These are phyloP conservation scores for Anthracocystis setariae DNA, from an alignment of 1,284 basidiomycete species.

Conservation along the genomic window DNA sequence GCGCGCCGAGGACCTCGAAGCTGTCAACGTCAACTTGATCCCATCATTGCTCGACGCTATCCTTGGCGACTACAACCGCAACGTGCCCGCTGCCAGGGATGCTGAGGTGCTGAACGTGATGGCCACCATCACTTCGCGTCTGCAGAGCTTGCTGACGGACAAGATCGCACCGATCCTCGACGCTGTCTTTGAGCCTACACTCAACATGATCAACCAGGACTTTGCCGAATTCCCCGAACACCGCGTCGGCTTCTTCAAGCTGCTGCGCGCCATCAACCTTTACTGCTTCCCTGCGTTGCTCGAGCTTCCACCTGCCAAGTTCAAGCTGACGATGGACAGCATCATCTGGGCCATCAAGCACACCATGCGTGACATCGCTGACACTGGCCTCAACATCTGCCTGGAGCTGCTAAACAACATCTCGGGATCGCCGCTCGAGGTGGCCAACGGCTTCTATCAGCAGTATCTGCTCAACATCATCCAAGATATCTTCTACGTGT, in stretches of 20 bases:
- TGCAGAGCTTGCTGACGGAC: constrained; percentile 75
- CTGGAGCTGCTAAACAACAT: constrained; percentile 97
- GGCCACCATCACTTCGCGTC: constrained; percentile 83
- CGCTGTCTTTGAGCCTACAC: constrained; percentile 95
- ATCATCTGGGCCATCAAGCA: constrained; percentile 99
- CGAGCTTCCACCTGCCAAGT: constrained; percentile 86
- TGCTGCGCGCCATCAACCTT: constrained; percentile 90
- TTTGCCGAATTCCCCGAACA: constrained; percentile 98
- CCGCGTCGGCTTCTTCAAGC: constrained; percentile 95
- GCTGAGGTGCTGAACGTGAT: constrained; percentile 98
- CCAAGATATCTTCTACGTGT: constrained; percentile 96
- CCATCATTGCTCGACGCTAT: constrained; percentile 96
- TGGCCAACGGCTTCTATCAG: constrained; percentile 85
- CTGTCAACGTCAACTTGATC: constrained; percentile 90
- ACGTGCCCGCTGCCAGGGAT: constrained; percentile 91
- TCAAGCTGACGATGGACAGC: constrained; percentile 98
- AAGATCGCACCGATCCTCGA: constrained; percentile 97
- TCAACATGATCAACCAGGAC: constrained; percentile 99
- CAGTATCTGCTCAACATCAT: constrained; percentile 92
- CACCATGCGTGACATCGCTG: constrained; percentile 98
- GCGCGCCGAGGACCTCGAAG: constrained; percentile 93
- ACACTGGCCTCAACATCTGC: constrained; percentile 83
- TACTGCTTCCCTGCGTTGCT: constrained; percentile 97
- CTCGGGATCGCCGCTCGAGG: constrained; percentile 79
- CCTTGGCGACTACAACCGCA: constrained; percentile 93